Conservation (phyloP, 805 yeast genomes). For the Cyberlindnera amylophila region DNA sequence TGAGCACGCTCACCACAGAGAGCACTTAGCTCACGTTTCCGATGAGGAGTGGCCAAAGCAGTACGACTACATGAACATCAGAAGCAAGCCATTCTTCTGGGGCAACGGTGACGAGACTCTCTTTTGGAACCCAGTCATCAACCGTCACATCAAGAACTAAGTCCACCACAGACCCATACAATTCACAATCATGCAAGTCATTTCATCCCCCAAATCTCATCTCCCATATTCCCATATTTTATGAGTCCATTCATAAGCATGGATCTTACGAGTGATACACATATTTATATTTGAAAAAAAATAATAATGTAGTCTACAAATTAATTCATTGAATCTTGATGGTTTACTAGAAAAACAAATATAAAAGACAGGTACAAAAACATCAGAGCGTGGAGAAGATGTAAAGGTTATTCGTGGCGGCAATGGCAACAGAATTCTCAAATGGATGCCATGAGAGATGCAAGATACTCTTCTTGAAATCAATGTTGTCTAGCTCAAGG, state of each 20-base stretch:
- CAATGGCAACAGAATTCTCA: slow-evolving; percentile 95
- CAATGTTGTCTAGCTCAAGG: slow-evolving; percentile 59
- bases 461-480: slow-evolving; percentile 89
- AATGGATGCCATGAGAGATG: slow-evolving; percentile 98
- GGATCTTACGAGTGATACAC: neutral
- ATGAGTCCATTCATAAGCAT: no score
- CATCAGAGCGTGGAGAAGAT: slow-evolving; percentile 69
- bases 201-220: neutral
- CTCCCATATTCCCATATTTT: no score
- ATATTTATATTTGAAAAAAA: neutral
- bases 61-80: slow-evolving; percentile 87
- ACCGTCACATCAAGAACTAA: slow-evolving; percentile 64
- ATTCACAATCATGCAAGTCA: slow-evolving; percentile 5
- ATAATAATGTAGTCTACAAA: no score
- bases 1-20: slow-evolving; percentile 89
- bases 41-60: slow-evolving; percentile 93
- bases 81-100: slow-evolving; percentile 91
- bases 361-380: neutral
- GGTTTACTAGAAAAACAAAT: no score
- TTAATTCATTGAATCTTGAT: no score
- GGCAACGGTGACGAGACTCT: slow-evolving; percentile 97
- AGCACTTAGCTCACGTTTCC: slow-evolving; percentile 59
- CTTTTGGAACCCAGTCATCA: slow-evolving; percentile 92
- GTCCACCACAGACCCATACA: neutral
- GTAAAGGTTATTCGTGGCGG: slow-evolving; percentile 93